Conservation (phyloP, 164 flowering plant genomes). For the Vitis rotundifolia region DNA sequence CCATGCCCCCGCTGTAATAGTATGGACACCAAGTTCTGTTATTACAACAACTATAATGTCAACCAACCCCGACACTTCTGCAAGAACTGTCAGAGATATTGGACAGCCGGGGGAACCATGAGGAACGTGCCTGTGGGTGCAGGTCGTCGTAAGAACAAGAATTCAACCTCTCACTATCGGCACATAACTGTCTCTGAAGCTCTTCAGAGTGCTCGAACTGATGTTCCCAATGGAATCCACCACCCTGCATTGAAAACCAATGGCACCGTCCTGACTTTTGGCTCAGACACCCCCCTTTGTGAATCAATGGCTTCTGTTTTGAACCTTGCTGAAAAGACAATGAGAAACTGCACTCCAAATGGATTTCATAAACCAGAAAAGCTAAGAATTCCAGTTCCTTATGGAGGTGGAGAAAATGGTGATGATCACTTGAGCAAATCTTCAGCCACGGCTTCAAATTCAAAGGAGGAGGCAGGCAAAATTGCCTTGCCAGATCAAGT, state of each 20-base stretch:
- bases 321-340: slow-evolving; percentile 34
- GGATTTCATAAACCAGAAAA: slow-evolving; percentile 37
- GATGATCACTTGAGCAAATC: slow-evolving; percentile 15
- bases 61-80: slow-evolving; percentile 75
- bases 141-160: slow-evolving; percentile 65
- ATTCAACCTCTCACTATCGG: slow-evolving; percentile 38
- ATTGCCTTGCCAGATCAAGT: slow-evolving; percentile 19
- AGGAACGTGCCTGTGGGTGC: slow-evolving; percentile 78
- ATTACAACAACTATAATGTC: slow-evolving; percentile 72
- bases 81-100: slow-evolving; percentile 73
- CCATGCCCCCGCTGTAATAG: slow-evolving; percentile 76
- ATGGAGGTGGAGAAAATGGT: slow-evolving; percentile 20
- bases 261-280: slow-evolving; percentile 44
- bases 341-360: slow-evolving; percentile 16
- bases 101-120: slow-evolving; percentile 83
- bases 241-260: slow-evolving; percentile 23
- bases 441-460: slow-evolving; percentile 14
- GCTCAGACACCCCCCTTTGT: slow-evolving; percentile 44
- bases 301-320: slow-evolving; percentile 53
- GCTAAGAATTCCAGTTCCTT: slow-evolving; percentile 23
- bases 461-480: slow-evolving; percentile 23
- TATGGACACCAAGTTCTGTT: slow-evolving; percentile 76
- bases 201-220: slow-evolving; percentile 24
- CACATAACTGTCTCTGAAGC: slow-evolving; percentile 39
- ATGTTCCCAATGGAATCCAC: slow-evolving; percentile 34